These are phyloP conservation scores for Colletotrichum somersetense DNA, from an alignment of 2,329 filamentous ascomycete genomes.

Conservation along the genomic window DNA sequence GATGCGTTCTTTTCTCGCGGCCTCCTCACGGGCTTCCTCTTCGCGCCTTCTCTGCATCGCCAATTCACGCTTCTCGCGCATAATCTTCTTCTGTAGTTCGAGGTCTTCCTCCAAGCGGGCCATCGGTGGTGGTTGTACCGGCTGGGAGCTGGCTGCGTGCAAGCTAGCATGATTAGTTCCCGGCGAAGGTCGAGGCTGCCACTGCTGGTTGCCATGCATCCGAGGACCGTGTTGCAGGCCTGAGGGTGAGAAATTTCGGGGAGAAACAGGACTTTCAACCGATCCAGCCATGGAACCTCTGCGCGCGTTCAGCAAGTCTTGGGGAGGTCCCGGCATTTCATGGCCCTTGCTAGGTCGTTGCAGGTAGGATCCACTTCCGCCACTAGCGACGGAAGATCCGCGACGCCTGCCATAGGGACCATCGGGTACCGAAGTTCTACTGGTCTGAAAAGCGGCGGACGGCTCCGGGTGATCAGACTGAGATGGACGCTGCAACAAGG, in stretches of 20 bases:
- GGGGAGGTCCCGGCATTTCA: slow-evolving; percentile 57
- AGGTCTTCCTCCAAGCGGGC: slow-evolving; percentile 66
- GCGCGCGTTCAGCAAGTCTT: slow-evolving; percentile 59
- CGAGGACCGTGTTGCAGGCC: slow-evolving; percentile 50
- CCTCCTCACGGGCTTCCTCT: slow-evolving; percentile 78
- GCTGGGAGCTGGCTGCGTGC: slow-evolving; percentile 50
- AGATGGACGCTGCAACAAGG: slow-evolving; percentile 81
- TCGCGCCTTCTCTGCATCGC: slow-evolving; percentile 77
- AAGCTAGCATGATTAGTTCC: slow-evolving; percentile 56
- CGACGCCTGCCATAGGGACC: slow-evolving; percentile 80
- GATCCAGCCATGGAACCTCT: slow-evolving; percentile 64
- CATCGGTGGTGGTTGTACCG: slow-evolving; percentile 49
- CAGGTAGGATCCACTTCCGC: slow-evolving; percentile 79
- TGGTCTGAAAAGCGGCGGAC: slow-evolving; percentile 87
- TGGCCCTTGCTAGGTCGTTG: slow-evolving; percentile 65
- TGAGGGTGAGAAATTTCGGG: slow-evolving; percentile 57
- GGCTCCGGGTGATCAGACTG: slow-evolving; percentile 80
- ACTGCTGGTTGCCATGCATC: slow-evolving; percentile 40
- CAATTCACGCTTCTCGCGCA: slow-evolving; percentile 77
- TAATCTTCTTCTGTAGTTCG: slow-evolving; percentile 76
- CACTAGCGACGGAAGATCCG: slow-evolving; percentile 92
- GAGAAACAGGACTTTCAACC: slow-evolving; percentile 64
- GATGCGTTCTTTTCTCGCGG: slow-evolving; percentile 77
- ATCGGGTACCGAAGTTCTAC: slow-evolving; percentile 72
- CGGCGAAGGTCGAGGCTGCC: slow-evolving; percentile 57